Evolutionary conservation across 2,329 filamentous ascomycete species (phyloP).

Genomic region (Pestalotiopsis sp.): DNA sequence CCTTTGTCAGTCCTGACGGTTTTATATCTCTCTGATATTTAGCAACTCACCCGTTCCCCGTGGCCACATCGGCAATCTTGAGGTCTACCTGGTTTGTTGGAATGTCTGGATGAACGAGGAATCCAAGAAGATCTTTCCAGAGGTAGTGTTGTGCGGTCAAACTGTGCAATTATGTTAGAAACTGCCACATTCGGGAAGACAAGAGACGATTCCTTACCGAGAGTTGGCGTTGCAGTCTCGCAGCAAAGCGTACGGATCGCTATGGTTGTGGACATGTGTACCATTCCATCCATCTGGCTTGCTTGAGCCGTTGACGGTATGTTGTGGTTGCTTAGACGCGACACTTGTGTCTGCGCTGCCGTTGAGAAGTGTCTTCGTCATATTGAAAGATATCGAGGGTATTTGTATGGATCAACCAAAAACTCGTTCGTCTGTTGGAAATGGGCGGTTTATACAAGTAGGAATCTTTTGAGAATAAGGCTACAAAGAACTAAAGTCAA

Average conservation of each 20-base stretch:
- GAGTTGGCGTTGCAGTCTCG: background rate
- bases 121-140: constrained; percentile 17
- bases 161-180: constrained; percentile 1
- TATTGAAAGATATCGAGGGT: too few species aligned
- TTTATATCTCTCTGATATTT: background rate
- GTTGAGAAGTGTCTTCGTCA: too few species aligned
- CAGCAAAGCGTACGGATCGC: background rate
- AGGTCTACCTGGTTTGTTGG: constrained; percentile 7
- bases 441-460: too few species aligned
- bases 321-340: too few species aligned
- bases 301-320: background rate
- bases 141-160: constrained; percentile 16
- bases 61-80: constrained; percentile 16
- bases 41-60: constrained; percentile 13
- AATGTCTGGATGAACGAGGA: constrained; percentile 17
- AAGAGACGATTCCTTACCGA: background rate
- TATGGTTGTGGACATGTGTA: background rate
- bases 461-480: too few species aligned
- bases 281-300: background rate
- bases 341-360: too few species aligned
- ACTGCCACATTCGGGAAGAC: background rate
- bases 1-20: background rate
- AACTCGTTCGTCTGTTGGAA: too few species aligned
- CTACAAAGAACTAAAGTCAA: too few species aligned
- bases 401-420: too few species aligned